Evolutionary conservation across 768 basidiomycete species (phyloP), one percentile per base, ranked within the genome.

Genomic region (Tylopilus plumbeoviolaceoides): DNA sequence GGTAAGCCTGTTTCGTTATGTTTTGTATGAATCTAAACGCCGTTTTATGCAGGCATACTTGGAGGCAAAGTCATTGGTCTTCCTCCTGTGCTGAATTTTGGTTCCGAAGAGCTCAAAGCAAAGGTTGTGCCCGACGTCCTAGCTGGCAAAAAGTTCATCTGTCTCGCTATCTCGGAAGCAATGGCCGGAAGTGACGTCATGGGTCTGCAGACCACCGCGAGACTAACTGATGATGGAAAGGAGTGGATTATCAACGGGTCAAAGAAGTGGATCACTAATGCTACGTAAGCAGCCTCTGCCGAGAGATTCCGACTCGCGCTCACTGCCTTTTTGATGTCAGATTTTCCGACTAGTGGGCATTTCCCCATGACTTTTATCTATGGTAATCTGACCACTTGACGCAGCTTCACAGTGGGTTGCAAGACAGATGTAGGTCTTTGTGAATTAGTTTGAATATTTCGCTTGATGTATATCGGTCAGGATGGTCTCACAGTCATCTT

Each of bases 191-290:
- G 78, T 48, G 88, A 90, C 55, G 87, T 90, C 14, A 63, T 71
- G 58, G 84, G 85, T 33, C 70, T 86, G 33, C 74, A 75, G 62
- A 86, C 85, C 6, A 77, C 73, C 2, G 87, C 87, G 0, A 77
- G 64, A 62, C 79, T 84, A 63, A 81, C 74, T 17, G 80, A 78
- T 43, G 87, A 89, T 61, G 87, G 85, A 30, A 84, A 80, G 58
- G 70, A 78, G 60, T 88, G 79, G 77, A 81, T 81, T 41, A 77
- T 90, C 55, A 84, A 82, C 57, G 87, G 88, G 47, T 87, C 84
- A 55, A 91, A 85, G 76, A 85, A 85, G 71, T 83, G 81, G 82
- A 82, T 82, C 61, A 84, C 84, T 25, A 85, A 84, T 56, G 79
- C 76, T 51, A 69, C 69, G 71, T 77, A 53, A 58, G 74, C 68